Evolutionary conservation across 257 asterid species (phyloP), one percentile per base, ranked within the genome.

Genomic region (Rubia yunnanensis): DNA sequence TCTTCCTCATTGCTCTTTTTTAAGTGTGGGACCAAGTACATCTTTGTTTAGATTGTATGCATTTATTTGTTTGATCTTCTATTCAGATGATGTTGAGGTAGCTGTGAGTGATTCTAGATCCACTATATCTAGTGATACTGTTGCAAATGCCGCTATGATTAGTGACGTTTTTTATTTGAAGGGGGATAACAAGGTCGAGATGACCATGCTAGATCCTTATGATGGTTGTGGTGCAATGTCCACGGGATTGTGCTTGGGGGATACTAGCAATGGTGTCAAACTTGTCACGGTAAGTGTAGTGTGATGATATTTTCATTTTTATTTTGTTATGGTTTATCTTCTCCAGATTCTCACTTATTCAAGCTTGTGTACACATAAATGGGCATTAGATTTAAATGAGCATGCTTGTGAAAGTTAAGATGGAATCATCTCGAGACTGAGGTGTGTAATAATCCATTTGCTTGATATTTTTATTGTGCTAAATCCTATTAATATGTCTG

Each of bases 221-320:
- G 74, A 96, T 6, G 97, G 99, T 14, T 92, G 99, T 79, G 99
- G 99, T n/a, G 99, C 85, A 22, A 92, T 92, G 99, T 87, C 96
- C 4, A 92, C 96, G 0, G 97, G 97, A 23, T 82, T 92, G 30
- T 85, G 94, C 65, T 70, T 92, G 9, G 99, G 97, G 65, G 96
- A 94, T 22, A 83, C 78, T 30, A 79, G 76, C 32, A 26, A 63
- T 26, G 96, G 91, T 1, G 94, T 84, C 15, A 84, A 83, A 18
- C 91, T 92, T 35, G 84, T 85, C 20, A 84, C 96, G 0, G 96
- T 91, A 79, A 74, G 88, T 73, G 64, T 48, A 11, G 0, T 10
- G n/a, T n/a, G n/a, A 35, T 14, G n/a, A n/a, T n/a, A n/a, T n/a
- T n/a, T n/a, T n/a, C n/a, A n/a, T n/a, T n/a, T n/a, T n/a, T n/a